Evolutionary conservation across 495 filamentous ascomycete species (phyloP).

Genomic region (Cercophora samala): DNA sequence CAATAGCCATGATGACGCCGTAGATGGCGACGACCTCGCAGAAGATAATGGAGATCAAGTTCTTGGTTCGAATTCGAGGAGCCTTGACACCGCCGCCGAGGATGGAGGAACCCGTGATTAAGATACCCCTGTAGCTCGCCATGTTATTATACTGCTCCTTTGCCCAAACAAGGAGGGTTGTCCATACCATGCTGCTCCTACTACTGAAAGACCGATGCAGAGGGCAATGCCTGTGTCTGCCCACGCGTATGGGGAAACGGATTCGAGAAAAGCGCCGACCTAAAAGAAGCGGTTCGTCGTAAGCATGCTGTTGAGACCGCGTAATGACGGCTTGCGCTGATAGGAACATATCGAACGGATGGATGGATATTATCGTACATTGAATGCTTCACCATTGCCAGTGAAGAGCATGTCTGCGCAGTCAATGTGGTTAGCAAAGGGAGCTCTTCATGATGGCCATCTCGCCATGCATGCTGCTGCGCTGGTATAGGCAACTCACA

Average conservation of each 20-base stretch:
- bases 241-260: conserved; percentile 91
- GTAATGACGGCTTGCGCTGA: conserved; percentile 29
- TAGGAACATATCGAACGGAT: conserved; percentile 10
- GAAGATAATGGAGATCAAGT: conserved; percentile 99
- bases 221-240: conserved; percentile 86
- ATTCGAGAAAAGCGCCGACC: conserved; percentile 91
- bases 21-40: conserved; percentile 99
- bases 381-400: conserved; percentile 91
- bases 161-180: neutral
- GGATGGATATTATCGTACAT: conserved; percentile 57
- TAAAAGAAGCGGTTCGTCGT: conserved; percentile 79
- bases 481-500: conserved; percentile 54
- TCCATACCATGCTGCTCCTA: conserved; percentile 92
- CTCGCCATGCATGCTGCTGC: neutral
- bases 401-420: conserved; percentile 92
- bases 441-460: conserved; percentile 5
- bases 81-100: conserved; percentile 94
- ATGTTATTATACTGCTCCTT: conserved; percentile 27
- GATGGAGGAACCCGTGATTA: conserved; percentile 98
- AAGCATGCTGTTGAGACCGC: neutral
- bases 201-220: conserved; percentile 92
- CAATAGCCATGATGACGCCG: conserved; percentile 98
- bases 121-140: conserved; percentile 76
- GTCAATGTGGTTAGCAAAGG: conserved; percentile 36
- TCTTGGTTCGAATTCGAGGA: conserved; percentile 97